Conservation (phyloP, 805 yeast genomes). For the Starmerella bacillaris region DNA sequence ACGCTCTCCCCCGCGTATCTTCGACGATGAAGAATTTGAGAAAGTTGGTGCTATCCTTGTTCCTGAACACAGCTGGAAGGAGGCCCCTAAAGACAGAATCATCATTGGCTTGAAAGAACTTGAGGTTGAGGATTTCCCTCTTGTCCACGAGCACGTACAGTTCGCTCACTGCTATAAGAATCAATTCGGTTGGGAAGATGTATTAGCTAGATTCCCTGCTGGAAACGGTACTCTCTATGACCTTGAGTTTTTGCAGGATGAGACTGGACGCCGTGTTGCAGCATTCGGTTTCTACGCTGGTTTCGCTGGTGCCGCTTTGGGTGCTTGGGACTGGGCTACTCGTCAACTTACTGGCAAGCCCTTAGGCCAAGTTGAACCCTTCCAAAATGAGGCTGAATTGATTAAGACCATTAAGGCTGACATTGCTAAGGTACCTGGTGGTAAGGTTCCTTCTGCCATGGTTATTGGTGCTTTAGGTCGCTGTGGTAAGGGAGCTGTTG, state of each 20-base stretch:
- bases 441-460: slow-evolving; percentile 50
- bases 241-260: slow-evolving; percentile 84
- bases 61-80: slow-evolving; percentile 83
- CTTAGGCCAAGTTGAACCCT: slow-evolving; percentile 66
- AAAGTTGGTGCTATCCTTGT: slow-evolving; percentile 71
- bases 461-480: slow-evolving; percentile 97
- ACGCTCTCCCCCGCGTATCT: slow-evolving; percentile 68
- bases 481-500: slow-evolving; percentile 96
- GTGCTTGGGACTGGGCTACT: slow-evolving; percentile 85
- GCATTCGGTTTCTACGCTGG: slow-evolving; percentile 99
- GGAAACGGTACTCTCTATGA: slow-evolving; percentile 88
- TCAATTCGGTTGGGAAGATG: slow-evolving; percentile 95
- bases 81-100: slow-evolving; percentile 78
- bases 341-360: slow-evolving; percentile 51
- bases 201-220: slow-evolving; percentile 67
- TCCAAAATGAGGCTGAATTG: slow-evolving; percentile 58
- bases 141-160: slow-evolving; percentile 89
- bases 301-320: slow-evolving; percentile 98
- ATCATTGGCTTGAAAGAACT: slow-evolving; percentile 88
- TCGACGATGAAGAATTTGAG: slow-evolving; percentile 56
- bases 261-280: slow-evolving; percentile 93
- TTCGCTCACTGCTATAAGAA: slow-evolving; percentile 97
- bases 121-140: slow-evolving; percentile 84
- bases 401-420: slow-evolving; percentile 58
- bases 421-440: slow-evolving; percentile 28